Evolutionary conservation across 306 rosid species (phyloP).

Genomic region (Macrotyloma uniflorum): DNA sequence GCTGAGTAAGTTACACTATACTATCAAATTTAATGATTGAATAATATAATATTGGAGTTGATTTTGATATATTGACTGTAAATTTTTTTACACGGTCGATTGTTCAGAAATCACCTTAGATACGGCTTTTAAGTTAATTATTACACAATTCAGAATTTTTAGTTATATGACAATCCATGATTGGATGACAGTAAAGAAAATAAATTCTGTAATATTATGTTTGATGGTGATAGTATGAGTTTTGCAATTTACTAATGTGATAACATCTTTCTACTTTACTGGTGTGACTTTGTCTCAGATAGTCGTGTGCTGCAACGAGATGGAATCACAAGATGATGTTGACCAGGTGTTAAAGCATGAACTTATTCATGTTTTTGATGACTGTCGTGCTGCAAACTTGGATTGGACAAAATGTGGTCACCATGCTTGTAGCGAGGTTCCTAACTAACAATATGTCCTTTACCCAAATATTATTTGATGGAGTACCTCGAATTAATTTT

Average conservation of each 20-base stretch:
- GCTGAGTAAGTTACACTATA: not conserved
- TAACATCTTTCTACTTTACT: constrained; percentile 14
- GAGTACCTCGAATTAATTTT: not conserved
- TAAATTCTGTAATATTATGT: not conserved
- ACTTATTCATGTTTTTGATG: constrained; percentile 87
- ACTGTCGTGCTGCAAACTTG: constrained; percentile 80
- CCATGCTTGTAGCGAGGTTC: constrained; percentile 95
- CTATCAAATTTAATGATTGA: too few relatives aligned
- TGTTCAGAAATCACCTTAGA: too few relatives aligned
- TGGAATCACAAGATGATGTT: constrained; percentile 73
- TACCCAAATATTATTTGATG: not conserved
- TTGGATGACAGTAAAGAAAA: not conserved
- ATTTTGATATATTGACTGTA: too few relatives aligned
- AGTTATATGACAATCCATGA: not conserved
- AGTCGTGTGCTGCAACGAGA: constrained; percentile 69
- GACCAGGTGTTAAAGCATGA: constrained; percentile 81
- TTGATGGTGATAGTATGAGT: not conserved
- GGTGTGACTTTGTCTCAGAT: constrained; percentile 52
- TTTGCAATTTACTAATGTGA: constrained; percentile 2
- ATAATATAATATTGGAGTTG: too few relatives aligned
- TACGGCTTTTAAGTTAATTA: too few relatives aligned
- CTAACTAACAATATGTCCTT: not conserved
- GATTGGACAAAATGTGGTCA: constrained; percentile 89
- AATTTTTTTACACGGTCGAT: too few relatives aligned
- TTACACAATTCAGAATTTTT: not conserved